Evolutionary conservation across 208 protist species (phyloP), one percentile per base, ranked within the genome.

Genomic region (Leishmania mexicana): DNA sequence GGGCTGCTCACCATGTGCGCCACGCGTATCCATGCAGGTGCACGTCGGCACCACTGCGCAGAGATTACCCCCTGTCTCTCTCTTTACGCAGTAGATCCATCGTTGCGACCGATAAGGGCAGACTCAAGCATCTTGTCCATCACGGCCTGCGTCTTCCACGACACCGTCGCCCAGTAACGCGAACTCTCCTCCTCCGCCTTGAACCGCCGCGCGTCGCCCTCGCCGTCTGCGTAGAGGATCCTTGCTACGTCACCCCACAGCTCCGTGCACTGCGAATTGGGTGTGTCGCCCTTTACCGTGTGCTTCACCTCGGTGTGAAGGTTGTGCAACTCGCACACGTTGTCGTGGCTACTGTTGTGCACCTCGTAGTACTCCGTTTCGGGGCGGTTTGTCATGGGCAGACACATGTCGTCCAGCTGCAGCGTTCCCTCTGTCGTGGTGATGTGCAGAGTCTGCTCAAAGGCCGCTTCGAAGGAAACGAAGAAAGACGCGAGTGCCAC

Each of bases 121-220:
- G 88, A 88, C 81, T 95, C 87, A 17, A 93, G 76, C 76, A 94
- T 78, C 78, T 87, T 90, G 72, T 93, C 90, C 83, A 93, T 89
- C 57, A 94, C 89, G 2, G 80, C 81, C 90, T 95, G 92, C 71
- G 87, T 95, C 68, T 84, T 87, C 83, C 85, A 94, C 31, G 88
- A 79, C 6, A 85, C 78, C 0, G 74, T 85, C 28, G 86, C 87
- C 86, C 87, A 95, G 76, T 81, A 76, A 24, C 81, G 89, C 21
- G 84, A 76, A 62, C 76, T 77, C 64, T 91, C 85, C 40, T 82
- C 75, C 10, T 88, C 54, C 40, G 88, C 88, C 58, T 81, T 72
- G 17, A 89, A 51, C n/a, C 71, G 83, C 54, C 42, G 31, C 0
- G 38, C 45, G 38, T 78, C 83, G 24, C 65, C 86, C 35, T 87